Conservation (phyloP, 495 filamentous ascomycete species). For the Geopyxis carbonaria region DNA sequence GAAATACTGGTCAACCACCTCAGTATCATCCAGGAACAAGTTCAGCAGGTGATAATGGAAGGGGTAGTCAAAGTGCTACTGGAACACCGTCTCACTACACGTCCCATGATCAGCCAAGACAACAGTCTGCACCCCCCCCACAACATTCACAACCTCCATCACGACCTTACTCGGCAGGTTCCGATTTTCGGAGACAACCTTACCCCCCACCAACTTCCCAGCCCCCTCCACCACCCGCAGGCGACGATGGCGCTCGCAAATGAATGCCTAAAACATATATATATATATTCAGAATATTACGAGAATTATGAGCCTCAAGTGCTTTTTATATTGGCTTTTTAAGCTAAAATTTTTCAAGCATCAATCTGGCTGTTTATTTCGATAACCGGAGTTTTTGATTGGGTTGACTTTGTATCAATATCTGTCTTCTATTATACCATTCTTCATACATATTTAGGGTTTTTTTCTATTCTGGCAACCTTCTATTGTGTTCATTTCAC, state of each 20-base stretch:
- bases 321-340: background rate
- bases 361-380: no score
- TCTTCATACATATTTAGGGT: constrained; percentile 23
- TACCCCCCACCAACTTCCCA: constrained; percentile 9
- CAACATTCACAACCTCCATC: constrained; percentile 14
- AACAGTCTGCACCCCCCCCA: constrained; percentile 18
- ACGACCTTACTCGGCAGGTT: constrained; percentile 24
- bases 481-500: no score
- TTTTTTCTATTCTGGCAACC: no score
- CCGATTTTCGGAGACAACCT: constrained; percentile 14
- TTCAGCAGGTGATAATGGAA: constrained; percentile 7
- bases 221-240: constrained; percentile 10
- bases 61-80: constrained; percentile 3
- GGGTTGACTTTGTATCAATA: constrained; percentile 15
- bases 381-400: constrained; percentile 14
- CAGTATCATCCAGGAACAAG: constrained; percentile 4
- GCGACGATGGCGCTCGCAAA: constrained; percentile 7
- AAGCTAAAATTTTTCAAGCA: no score
- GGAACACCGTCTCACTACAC: background rate
- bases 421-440: constrained; percentile 12
- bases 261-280: background rate
- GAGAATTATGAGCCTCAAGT: constrained; percentile 1
- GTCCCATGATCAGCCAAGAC: constrained; percentile 15
- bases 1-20: background rate
- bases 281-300: background rate